Evolutionary conservation across 257 asterid species (phyloP).

Genomic region (Jacaranda mimosifolia): DNA sequence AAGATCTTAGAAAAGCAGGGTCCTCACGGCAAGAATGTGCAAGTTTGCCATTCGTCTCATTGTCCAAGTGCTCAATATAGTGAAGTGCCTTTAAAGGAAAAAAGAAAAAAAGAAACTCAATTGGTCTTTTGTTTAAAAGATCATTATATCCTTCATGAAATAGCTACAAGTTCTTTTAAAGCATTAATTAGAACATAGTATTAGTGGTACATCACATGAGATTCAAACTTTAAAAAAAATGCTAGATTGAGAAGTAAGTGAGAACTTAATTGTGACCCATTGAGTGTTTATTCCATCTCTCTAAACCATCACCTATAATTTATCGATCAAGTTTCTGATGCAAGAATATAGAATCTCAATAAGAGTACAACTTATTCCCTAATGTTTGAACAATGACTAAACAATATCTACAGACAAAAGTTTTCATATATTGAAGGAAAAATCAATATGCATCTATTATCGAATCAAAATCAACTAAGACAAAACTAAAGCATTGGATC

Average conservation of each 20-base stretch:
- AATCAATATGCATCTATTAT: not conserved
- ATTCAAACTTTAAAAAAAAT: not conserved
- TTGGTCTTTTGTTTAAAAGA: not conserved
- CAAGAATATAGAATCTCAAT: not conserved
- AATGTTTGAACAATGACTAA: not conserved
- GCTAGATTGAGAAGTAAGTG: not conserved
- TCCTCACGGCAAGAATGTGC: slow-evolving; percentile 22
- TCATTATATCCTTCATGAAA: not conserved
- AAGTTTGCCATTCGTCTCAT: slow-evolving; percentile 33
- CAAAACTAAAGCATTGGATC: not conserved
- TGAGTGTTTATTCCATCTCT: not conserved
- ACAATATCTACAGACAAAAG: not conserved
- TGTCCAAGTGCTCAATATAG: slow-evolving; percentile 45
- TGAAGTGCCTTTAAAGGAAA: slow-evolving; percentile 42
- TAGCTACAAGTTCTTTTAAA: slow-evolving; percentile 1
- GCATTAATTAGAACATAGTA: not conserved
- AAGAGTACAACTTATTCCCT: not conserved
- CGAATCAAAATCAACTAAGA: not conserved
- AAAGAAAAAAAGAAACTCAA: not conserved
- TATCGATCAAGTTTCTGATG: not conserved
- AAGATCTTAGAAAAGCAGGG: slow-evolving; percentile 41
- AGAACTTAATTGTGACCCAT: not conserved
- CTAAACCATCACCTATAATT: not conserved
- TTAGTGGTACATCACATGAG: not conserved
- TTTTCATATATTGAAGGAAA: not conserved